Evolutionary conservation across 495 filamentous ascomycete species (phyloP), one percentile per base, ranked within the genome.

Genomic region (Penicillium robsamsonii): DNA sequence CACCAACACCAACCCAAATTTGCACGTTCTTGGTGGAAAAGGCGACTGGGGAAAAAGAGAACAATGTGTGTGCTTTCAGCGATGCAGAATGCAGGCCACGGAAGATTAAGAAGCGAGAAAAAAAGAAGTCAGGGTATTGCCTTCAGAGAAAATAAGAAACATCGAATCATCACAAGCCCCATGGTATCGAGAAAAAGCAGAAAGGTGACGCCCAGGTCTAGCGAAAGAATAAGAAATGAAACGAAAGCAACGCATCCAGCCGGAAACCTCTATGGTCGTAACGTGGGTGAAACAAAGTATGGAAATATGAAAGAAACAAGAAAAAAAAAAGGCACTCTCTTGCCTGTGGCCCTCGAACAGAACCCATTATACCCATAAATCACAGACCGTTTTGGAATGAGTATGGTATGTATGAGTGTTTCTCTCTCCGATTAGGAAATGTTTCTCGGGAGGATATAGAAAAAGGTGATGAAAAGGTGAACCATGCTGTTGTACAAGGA

Each of bases 241-340:
- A 66, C 53, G 48, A 68, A 62, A 27, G 59, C 53, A 73, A 74
- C 69, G 65, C 63, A 76, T 48, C 63, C 66, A 69, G 56, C 71
- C 71, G 68, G 64, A 38, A 61, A 76, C 72, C 72, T 79, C 77
- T 79, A 77, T 77, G 68, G 69, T 73, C 73, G 66, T 73, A 71
- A 69, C 60, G 48, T 71, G 56, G 61, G 57, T 65, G 56, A 43
- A 58, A 61, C 46, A 42, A 57, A 56, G 46, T 56, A 67, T 70
- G 58, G 63, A 46, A 51, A 61, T 58, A 55, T 49, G 37, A 48
- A 9, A 29, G 50, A 62, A 47, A 22, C 22, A 61, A 43, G 53
- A 50, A 54, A 44, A 33, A 40, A 60, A 56, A 60, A 55, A 35
- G 31, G 57, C 63, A 59, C 58, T 61, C 48, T 49, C 61, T 50